Conservation (phyloP, 768 basidiomycete genomes). For the Lactifluus rugatus region DNA sequence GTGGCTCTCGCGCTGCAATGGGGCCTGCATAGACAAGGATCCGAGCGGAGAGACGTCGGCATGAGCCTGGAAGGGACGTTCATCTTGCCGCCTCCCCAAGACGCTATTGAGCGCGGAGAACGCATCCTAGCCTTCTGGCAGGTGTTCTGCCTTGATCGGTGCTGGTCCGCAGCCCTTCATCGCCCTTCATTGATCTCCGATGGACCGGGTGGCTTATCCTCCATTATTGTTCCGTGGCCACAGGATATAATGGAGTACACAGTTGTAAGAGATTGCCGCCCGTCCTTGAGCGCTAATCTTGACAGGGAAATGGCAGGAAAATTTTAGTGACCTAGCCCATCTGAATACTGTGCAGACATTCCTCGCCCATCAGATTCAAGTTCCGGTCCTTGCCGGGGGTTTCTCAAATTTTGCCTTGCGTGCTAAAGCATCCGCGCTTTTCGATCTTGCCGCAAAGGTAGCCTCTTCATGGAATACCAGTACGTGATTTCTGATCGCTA, state of each 20-base stretch:
- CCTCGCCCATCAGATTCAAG: constrained; percentile 42
- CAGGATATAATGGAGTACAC: constrained; percentile 65
- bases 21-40: constrained; percentile 46
- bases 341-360: constrained; percentile 55
- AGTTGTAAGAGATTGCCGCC: constrained; percentile 35
- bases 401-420: constrained; percentile 58
- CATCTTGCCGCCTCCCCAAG: constrained; percentile 49
- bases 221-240: constrained; percentile 71
- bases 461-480: constrained; percentile 52
- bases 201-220: constrained; percentile 42
- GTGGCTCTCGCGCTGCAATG: constrained; percentile 65
- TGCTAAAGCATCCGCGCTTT: constrained; percentile 68
- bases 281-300: neutral
- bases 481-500: constrained; percentile 26
- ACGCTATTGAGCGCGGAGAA: constrained; percentile 55
- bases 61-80: constrained; percentile 28
- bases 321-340: constrained; percentile 39
- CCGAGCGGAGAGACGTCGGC: constrained; percentile 27
- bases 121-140: constrained; percentile 76
- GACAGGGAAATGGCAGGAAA: constrained; percentile 36
- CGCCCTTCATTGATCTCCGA: constrained; percentile 61
- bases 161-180: constrained; percentile 68
- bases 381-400: constrained; percentile 38
- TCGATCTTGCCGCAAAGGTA: constrained; percentile 55
- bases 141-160: constrained; percentile 69